phyloP scores from a whole-genome alignment of 441 rosid genomes.

The Dalechampia spathulata region DNA sequence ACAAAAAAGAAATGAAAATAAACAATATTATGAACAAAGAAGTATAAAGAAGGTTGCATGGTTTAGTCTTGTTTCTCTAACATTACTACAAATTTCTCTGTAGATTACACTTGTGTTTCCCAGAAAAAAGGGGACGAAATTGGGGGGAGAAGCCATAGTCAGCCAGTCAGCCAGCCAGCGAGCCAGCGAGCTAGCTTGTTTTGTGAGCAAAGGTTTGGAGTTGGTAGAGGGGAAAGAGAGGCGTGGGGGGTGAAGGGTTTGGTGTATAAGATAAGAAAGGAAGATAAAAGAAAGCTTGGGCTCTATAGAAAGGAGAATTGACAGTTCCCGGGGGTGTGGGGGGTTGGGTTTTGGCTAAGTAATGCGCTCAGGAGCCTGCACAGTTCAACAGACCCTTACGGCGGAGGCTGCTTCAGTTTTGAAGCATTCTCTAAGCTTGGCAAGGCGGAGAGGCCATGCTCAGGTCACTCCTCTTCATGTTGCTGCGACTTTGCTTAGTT shows the following conservation, averaged over 20 bases:
- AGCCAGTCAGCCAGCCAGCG: too few relatives aligned
- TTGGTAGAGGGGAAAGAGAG: too few relatives aligned
- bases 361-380: slow-evolving; percentile 94
- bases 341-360: slow-evolving; percentile 61
- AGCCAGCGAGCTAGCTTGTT: too few relatives aligned
- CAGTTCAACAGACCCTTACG: slow-evolving; percentile 95
- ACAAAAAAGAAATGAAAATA: slow-evolving; percentile 20
- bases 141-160: too few relatives aligned
- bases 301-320: too few relatives aligned
- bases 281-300: too few relatives aligned
- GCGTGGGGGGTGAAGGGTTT: too few relatives aligned
- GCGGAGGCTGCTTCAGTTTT: slow-evolving; percentile 95
- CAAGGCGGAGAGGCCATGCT: slow-evolving; percentile 96
- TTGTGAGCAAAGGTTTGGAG: too few relatives aligned
- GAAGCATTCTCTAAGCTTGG: slow-evolving; percentile 94
- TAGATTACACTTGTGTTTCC: too few relatives aligned
- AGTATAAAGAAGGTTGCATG: slow-evolving; percentile 61
- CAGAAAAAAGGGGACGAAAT: too few relatives aligned
- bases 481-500: slow-evolving; percentile 72
- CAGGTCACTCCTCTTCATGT: slow-evolving; percentile 97
- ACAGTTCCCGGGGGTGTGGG: slow-evolving; percentile 48
- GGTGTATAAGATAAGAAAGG: too few relatives aligned
- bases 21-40: slow-evolving; percentile 18
- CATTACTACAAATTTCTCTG: neutral
- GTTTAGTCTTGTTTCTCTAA: slow-evolving; percentile 39